Base-by-base conservation (phyloP, 257 asterid species). In the Euphrasia confusa region DNA sequence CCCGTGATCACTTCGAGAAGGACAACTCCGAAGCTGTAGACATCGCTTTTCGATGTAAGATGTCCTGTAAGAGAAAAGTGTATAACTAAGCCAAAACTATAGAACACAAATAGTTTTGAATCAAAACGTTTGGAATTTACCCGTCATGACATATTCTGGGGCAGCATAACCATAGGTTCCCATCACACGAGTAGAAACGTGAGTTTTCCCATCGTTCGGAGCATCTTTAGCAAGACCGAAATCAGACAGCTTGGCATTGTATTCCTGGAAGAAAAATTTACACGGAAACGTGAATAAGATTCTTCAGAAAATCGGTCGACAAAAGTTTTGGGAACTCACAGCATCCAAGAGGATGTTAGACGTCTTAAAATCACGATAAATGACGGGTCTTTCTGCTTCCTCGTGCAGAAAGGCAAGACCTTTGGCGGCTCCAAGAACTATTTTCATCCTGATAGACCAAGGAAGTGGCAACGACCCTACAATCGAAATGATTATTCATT, bases 221-320 rank as follows among this genome's bases (percentile, higher is more conserved):
- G 91, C 99, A 71, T 92, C 99, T 78, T 89, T 92, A 24, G 99
- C 99, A 56, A 92, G 99, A 57, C 99, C 99, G 70, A 92, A 92
- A 78, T 92, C 99, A 52, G 99, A 92, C 45, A 92, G 96, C 72
- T 84, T 92, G 59, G 99, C 96, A 76, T 86, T 92, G 66, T 92
- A 92, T 63, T 92, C 99, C 99, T 89, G 81, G 61, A 68, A 71
- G 56, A 54, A 14, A 50, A 17, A 18, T 0, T 50, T 37, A 9
- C 42, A 37, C 7, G 42, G 42, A 7, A 37, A 8, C 12, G 3
- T 11, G 12, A 50, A 17, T 5, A 52, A 5, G 4, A 52, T 3
- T 52, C 5, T 47, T 0, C n/a, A 2, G 3, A 45, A 45, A 17
- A 32, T 50, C 30, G 18, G 35, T 66, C 68, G 21, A 42, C 9